Conservation (phyloP, 1,284 basidiomycete genomes). For the Porogramme epimiltina region DNA sequence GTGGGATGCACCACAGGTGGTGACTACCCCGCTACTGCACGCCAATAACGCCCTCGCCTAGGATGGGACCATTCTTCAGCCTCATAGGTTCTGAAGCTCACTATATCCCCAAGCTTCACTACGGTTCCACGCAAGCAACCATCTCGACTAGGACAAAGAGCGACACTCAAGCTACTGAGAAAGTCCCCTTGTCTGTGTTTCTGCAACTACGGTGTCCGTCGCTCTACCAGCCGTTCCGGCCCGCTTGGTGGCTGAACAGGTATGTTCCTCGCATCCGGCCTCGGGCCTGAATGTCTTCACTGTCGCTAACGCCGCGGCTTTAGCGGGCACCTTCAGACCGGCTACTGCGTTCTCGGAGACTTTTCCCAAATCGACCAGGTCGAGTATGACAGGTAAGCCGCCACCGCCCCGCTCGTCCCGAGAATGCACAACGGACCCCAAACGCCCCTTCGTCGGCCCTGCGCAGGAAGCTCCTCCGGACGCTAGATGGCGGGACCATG, state of each 20-base stretch:
- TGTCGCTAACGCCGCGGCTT: not conserved
- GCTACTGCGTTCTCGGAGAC: constrained; percentile 70
- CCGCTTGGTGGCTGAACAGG: constrained; percentile 75
- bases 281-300: not conserved
- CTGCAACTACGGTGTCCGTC: constrained; percentile 61
- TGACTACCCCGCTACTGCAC: not conserved
- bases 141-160: constrained; percentile 40
- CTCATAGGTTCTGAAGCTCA: constrained; percentile 21
- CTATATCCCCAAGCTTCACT: constrained; percentile 36
- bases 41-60: not conserved
- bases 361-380: constrained; percentile 76
- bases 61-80: constrained; percentile 36
- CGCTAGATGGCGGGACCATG: constrained; percentile 75
- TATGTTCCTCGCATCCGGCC: constrained; percentile 33
- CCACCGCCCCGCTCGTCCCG: not conserved
- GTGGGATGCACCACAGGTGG: constrained; percentile 1
- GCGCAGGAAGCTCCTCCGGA: constrained; percentile 54
- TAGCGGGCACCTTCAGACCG: constrained; percentile 74
- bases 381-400: constrained; percentile 64
- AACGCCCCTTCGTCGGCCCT: constrained; percentile 3
- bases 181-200: constrained; percentile 50
- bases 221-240: constrained; percentile 53
- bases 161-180: constrained; percentile 33
- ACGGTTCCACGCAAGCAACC: constrained; percentile 39
- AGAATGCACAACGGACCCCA: constrained; percentile 2